phyloP scores from a whole-genome alignment of 192 early-diverging fungal species.

The Coemansia sp. region DNA sequence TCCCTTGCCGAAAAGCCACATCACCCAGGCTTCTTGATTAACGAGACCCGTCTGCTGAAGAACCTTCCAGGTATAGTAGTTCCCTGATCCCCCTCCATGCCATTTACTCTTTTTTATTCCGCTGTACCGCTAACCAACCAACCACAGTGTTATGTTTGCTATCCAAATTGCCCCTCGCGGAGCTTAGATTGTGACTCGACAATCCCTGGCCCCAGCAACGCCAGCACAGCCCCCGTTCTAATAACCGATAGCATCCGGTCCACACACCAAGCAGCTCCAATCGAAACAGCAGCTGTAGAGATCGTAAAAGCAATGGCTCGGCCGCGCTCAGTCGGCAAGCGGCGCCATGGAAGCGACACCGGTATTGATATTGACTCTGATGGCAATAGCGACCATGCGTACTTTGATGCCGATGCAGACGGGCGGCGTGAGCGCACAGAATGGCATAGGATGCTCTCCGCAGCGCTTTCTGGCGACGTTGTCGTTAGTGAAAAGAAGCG shows the following conservation, averaged over 20 bases:
- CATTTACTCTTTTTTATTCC: background rate
- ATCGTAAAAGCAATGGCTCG: background rate
- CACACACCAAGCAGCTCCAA: background rate
- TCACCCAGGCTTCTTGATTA: slow-evolving; percentile 17
- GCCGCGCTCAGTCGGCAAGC: background rate
- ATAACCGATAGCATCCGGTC: background rate
- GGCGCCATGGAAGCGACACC: background rate
- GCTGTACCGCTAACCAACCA: background rate
- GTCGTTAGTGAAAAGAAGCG: slow-evolving; percentile 81
- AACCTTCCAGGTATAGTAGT: slow-evolving; percentile 11
- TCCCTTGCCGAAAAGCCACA: slow-evolving; percentile 14
- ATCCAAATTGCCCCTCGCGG: background rate
- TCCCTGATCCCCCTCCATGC: background rate
- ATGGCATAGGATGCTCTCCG: slow-evolving; percentile 84
- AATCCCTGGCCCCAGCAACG: background rate
- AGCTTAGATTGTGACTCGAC: background rate
- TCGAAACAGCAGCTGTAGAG: background rate
- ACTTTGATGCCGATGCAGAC: slow-evolving; percentile 38
- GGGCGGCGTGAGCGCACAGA: slow-evolving; percentile 68
- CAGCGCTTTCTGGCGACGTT: slow-evolving; percentile 78
- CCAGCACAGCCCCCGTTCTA: background rate
- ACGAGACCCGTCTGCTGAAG: slow-evolving; percentile 27
- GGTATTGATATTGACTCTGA: slow-evolving; percentile 1
- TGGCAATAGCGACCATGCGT: background rate
- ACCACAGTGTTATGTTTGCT: background rate